A percentile compares a stretch with the other conserved stretches of the same genome.
phyloP scores from a whole-genome alignment of 768 basidiomycete genomes.

The Leccinum sublutescens region DNA sequence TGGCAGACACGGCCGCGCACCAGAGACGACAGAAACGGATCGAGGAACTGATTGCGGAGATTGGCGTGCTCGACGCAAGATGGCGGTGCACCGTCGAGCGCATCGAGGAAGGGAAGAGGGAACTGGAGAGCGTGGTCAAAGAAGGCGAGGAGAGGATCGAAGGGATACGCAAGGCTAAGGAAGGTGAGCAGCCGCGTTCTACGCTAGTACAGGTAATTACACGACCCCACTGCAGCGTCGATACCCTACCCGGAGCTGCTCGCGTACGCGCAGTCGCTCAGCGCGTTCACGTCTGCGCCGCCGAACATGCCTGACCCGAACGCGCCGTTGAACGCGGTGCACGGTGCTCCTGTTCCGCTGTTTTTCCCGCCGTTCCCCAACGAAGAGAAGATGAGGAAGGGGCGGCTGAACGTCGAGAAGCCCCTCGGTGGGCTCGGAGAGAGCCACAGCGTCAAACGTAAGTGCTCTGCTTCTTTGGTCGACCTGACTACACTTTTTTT shows the following conservation, averaged over 20 bases:
- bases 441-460: slow-evolving; percentile 79
- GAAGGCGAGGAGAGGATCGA: slow-evolving; percentile 74
- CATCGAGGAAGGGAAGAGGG: slow-evolving; percentile 63
- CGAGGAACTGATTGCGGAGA: slow-evolving; percentile 68
- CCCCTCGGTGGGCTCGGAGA: slow-evolving; percentile 78
- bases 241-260: slow-evolving; percentile 82
- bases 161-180: slow-evolving; percentile 68
- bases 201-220: not conserved
- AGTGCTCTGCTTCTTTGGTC: slow-evolving; percentile 22
- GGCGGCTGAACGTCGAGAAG: slow-evolving; percentile 75
- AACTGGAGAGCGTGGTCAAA: slow-evolving; percentile 65
- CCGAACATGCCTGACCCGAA: slow-evolving; percentile 81
- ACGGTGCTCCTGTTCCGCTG: slow-evolving; percentile 71
- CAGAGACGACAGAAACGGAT: slow-evolving; percentile 76
- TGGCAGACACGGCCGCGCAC: slow-evolving; percentile 65
- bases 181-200: slow-evolving; percentile 45
- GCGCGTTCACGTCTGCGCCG: slow-evolving; percentile 84
- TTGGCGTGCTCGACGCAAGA: slow-evolving; percentile 60
- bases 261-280: slow-evolving; percentile 81
- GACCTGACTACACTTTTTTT: slow-evolving; percentile 4
- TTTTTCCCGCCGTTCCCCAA: slow-evolving; percentile 93
- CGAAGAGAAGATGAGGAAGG: slow-evolving; percentile 87
- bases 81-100: slow-evolving; percentile 70
- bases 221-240: slow-evolving; percentile 45
- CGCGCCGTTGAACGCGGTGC: slow-evolving; percentile 22